These are phyloP conservation scores for Cystoisospora suis DNA, from an alignment of 169 alveolate genomes.

Conservation along the genomic window DNA sequence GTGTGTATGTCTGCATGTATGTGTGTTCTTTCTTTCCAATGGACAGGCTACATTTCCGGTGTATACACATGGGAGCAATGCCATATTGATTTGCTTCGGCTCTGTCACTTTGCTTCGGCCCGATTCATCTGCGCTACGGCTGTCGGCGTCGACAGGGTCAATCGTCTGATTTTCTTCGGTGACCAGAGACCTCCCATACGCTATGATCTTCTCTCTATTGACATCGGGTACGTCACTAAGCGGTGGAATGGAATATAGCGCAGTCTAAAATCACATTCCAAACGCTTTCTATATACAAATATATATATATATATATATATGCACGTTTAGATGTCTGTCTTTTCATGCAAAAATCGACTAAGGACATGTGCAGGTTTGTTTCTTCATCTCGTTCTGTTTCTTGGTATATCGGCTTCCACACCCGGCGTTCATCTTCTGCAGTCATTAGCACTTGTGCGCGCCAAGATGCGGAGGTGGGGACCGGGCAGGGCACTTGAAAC, in stretches of 20 bases:
- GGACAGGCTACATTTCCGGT: slow-evolving; percentile 27
- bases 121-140: not conserved
- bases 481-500: too few relatives aligned
- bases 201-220: slow-evolving; percentile 38
- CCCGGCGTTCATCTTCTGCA: too few relatives aligned
- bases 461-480: too few relatives aligned
- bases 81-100: slow-evolving; percentile 36
- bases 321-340: not conserved
- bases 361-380: too few relatives aligned
- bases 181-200: slow-evolving; percentile 36
- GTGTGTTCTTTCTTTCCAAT: not conserved
- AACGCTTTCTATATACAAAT: not conserved
- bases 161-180: not conserved
- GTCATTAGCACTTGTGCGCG: too few relatives aligned
- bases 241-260: too few relatives aligned
- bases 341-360: too few relatives aligned
- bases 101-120: not conserved
- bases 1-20: not conserved
- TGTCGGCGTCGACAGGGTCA: not conserved
- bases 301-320: not conserved
- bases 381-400: too few relatives aligned
- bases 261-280: too few relatives aligned
- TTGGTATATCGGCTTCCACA: too few relatives aligned
- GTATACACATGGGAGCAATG: slow-evolving; percentile 8
- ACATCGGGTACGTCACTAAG: slow-evolving; percentile 1